phyloP scores from a whole-genome alignment of 2,329 filamentous ascomycete genomes.

The Aureobasidium mangrovei region DNA sequence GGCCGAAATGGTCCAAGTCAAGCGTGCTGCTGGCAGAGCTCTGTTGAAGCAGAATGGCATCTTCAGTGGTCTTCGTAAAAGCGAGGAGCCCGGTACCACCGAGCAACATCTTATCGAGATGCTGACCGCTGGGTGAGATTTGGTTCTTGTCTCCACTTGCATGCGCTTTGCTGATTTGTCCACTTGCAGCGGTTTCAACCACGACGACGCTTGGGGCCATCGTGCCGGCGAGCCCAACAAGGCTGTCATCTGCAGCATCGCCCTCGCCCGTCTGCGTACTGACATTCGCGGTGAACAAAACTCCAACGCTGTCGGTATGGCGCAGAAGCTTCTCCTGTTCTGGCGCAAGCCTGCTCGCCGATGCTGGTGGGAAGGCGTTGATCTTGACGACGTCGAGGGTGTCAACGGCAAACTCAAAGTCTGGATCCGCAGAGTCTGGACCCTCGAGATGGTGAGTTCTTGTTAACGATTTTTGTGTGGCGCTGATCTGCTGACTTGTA shows the following conservation, averaged over 20 bases:
- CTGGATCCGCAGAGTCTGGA: conserved; percentile 98
- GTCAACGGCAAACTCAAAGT: conserved; percentile 90
- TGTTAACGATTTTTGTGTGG: neutral
- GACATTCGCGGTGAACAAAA: conserved; percentile 66
- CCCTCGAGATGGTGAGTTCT: conserved; percentile 72
- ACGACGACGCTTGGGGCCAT: conserved; percentile 92
- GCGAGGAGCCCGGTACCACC: conserved; percentile 90
- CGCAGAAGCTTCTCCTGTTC: conserved; percentile 92
- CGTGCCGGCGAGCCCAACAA: conserved; percentile 97
- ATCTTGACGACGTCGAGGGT: conserved; percentile 80
- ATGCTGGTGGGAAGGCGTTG: conserved; percentile 99
- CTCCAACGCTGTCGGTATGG: conserved; percentile 83
- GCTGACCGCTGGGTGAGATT: conserved; percentile 85
- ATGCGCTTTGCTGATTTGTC: neutral
- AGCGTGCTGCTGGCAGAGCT: conserved; percentile 81
- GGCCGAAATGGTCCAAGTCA: conserved; percentile 89
- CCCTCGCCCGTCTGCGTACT: conserved; percentile 82
- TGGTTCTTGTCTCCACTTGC: neutral
- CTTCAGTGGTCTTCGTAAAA: conserved; percentile 89
- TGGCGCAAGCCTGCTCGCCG: conserved; percentile 94
- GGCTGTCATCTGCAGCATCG: conserved; percentile 94
- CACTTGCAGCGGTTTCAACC: conserved; percentile 73
- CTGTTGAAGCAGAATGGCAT: conserved; percentile 85
- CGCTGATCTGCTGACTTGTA: neutral
- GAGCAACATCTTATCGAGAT: conserved; percentile 99